Percentiles rank a stretch among this genome's conserved stretches.
phyloP scores from a whole-genome alignment of 176 grass and related monocot genomes.

The Rhynchospora pubera region DNA sequence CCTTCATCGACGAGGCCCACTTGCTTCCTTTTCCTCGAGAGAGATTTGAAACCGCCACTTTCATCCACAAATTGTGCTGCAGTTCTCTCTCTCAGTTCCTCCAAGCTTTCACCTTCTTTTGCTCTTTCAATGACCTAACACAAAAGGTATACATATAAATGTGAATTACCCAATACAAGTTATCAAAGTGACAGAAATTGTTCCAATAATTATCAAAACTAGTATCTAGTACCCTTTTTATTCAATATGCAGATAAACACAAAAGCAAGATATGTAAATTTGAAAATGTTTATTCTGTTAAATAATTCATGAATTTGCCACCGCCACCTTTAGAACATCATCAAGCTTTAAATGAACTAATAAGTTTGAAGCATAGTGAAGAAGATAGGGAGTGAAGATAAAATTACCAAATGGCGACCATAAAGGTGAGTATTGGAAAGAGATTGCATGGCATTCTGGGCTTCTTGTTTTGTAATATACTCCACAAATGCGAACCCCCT shows the following conservation, averaged over 20 bases:
- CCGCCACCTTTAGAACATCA: neutral
- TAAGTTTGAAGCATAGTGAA: neutral
- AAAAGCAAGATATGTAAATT: neutral
- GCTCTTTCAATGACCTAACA: constrained; percentile 80
- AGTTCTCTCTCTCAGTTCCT: constrained; percentile 71
- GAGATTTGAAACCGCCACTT: constrained; percentile 45
- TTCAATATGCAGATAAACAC: neutral
- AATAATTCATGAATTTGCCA: neutral
- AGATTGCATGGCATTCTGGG: constrained; percentile 67
- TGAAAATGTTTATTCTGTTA: neutral
- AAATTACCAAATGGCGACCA: constrained; percentile 67
- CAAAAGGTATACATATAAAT: neutral
- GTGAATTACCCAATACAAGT: neutral
- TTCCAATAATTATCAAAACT: neutral
- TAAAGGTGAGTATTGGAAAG: constrained; percentile 89
- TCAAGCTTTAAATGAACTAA: neutral
- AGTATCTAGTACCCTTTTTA: neutral
- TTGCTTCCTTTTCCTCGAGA: constrained; percentile 80
- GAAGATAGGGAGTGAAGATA: neutral
- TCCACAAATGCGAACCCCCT: constrained; percentile 95
- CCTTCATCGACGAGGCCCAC: constrained; percentile 47
- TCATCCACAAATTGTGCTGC: constrained; percentile 80
- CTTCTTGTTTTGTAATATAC: constrained; percentile 81
- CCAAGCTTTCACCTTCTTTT: constrained; percentile 82
- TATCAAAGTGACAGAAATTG: neutral